Evolutionary conservation across 1,139 yeast genomes (phyloP).

Genomic region (Yamadazyma oceani): DNA sequence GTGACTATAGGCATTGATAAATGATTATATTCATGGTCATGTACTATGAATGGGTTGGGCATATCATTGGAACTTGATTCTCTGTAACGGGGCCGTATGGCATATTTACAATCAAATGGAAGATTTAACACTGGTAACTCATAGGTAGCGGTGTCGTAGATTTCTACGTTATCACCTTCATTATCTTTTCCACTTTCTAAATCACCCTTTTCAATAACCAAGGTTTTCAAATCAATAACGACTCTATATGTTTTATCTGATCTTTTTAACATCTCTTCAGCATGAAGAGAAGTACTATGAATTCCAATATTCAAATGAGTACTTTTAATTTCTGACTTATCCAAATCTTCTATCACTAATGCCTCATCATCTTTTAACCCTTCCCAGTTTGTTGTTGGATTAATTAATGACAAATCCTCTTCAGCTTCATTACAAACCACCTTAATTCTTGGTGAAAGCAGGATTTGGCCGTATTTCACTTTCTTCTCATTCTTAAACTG

Average conservation of each 20-base stretch:
- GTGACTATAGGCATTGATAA: conserved; percentile 43
- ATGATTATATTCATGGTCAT: conserved; percentile 15
- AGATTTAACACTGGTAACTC: conserved; percentile 30
- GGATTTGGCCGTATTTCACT: conserved; percentile 22
- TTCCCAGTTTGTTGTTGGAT: conserved; percentile 37
- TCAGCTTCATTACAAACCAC: conserved; percentile 16
- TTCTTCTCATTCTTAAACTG: conserved; percentile 18
- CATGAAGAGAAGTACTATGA: conserved; percentile 18
- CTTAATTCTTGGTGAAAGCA: conserved; percentile 23
- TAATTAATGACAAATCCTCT: conserved; percentile 16
- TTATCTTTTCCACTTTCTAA: background rate
- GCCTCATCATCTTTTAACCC: conserved; percentile 44
- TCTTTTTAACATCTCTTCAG: conserved; percentile 12
- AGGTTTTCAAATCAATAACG: conserved; percentile 25
- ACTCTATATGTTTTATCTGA: conserved; percentile 14
- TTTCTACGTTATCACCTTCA: conserved; percentile 17
- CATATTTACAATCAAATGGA: conserved; percentile 37
- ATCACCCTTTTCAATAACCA: conserved; percentile 22
- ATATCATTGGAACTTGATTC: conserved; percentile 26
- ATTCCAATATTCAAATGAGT: conserved; percentile 23
- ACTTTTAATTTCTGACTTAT: conserved; percentile 9
- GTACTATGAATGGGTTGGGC: conserved; percentile 44
- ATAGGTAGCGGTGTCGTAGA: conserved; percentile 30
- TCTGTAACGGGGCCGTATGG: conserved; percentile 40
- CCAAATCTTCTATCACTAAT: conserved; percentile 21